Conservation (phyloP, 352 stramenopile genomes). For the Phytophthora palmivora region DNA sequence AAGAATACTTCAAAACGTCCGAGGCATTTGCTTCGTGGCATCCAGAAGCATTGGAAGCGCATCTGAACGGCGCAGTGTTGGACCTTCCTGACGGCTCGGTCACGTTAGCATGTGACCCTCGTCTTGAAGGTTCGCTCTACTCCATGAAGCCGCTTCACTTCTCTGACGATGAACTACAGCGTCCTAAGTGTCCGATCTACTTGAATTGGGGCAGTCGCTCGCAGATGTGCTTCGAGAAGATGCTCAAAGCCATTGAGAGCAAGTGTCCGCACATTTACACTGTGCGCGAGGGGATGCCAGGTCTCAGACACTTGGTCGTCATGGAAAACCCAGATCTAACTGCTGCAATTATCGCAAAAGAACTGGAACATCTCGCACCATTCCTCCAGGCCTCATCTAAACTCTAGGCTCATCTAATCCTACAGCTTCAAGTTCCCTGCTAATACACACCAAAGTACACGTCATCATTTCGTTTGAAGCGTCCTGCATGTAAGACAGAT, state of each 20-base stretch:
- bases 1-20: conserved; percentile 21
- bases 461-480: conserved; percentile 6
- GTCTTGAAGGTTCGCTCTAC: conserved; percentile 49
- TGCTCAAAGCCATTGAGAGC: conserved; percentile 29
- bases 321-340: conserved; percentile 46
- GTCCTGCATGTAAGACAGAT: too few relatives aligned
- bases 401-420: conserved; percentile 8
- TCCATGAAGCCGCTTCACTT: conserved; percentile 37
- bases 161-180: conserved; percentile 29
- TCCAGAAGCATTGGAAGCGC: conserved; percentile 26
- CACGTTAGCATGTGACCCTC: conserved; percentile 42
- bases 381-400: conserved; percentile 9
- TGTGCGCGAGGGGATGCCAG: conserved; percentile 36
- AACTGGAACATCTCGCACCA: conserved; percentile 30
- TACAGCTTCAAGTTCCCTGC: background rate
- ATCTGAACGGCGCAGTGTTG: conserved; percentile 27
- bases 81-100: conserved; percentile 28
- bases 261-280: conserved; percentile 52
- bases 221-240: conserved; percentile 44
- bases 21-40: conserved; percentile 33
- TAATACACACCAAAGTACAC: conserved; percentile 8
- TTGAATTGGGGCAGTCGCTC: conserved; percentile 45
- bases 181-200: conserved; percentile 43
- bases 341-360: conserved; percentile 40
- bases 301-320: conserved; percentile 49